Evolutionary conservation across 257 asterid species (phyloP).

Genomic region (Scutellaria barbata): DNA sequence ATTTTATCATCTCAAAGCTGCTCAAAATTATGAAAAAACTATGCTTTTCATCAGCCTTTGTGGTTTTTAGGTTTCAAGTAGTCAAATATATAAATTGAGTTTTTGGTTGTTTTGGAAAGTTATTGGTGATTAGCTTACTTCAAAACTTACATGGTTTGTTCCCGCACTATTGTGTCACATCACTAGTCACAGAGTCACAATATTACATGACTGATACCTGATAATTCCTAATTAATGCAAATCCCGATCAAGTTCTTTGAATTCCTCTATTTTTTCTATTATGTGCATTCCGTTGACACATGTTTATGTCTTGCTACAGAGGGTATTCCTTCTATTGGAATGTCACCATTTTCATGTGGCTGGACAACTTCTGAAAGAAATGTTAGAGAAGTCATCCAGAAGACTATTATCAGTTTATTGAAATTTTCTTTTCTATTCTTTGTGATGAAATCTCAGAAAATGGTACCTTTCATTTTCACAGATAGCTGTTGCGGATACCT

Average conservation of each 20-base stretch:
- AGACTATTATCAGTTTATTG: slow-evolving; percentile 27
- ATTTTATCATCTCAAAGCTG: not conserved
- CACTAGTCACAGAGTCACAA: not conserved
- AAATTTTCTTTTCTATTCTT: slow-evolving; percentile 9
- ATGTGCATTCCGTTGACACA: slow-evolving; percentile 36
- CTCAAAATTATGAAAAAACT: slow-evolving; percentile 1
- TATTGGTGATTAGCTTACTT: not conserved
- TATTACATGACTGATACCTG: not conserved
- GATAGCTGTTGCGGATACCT: slow-evolving; percentile 69
- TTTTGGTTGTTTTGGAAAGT: slow-evolving; percentile 1
- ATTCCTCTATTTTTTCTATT: slow-evolving; percentile 19
- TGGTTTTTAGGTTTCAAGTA: not conserved
- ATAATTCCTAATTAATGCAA: not conserved
- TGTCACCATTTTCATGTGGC: slow-evolving; percentile 98
- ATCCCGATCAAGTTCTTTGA: slow-evolving; percentile 5
- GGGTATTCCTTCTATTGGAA: slow-evolving; percentile 93
- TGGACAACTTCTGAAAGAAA: slow-evolving; percentile 88
- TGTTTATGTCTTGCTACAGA: slow-evolving; percentile 56
- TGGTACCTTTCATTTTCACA: slow-evolving; percentile 42
- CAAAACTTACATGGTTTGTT: not conserved
- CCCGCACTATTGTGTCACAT: not conserved
- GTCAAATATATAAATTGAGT: not conserved
- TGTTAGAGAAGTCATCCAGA: slow-evolving; percentile 67
- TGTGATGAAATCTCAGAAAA: slow-evolving; percentile 21
- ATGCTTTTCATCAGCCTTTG: not conserved